Evolutionary conservation across 768 basidiomycete species (phyloP).

Genomic region (Russula olivacea): DNA sequence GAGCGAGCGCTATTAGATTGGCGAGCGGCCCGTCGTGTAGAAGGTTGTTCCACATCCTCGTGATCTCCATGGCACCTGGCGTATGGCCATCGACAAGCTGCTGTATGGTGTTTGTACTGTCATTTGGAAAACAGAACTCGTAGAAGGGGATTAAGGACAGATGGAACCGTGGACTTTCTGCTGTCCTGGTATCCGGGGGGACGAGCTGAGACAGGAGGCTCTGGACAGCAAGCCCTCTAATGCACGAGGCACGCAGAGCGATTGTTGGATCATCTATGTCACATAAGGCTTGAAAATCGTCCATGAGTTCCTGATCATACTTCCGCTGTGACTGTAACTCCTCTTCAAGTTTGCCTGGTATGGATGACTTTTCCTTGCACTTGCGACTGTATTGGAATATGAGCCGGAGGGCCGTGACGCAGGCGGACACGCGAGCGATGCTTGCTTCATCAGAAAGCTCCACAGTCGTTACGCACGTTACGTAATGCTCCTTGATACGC

Average conservation of each 20-base stretch:
- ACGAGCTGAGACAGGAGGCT: constrained; percentile 2
- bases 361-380: not conserved
- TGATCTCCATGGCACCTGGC: not conserved
- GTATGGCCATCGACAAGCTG: too few species aligned
- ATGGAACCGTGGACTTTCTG: not conserved
- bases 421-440: constrained; percentile 3
- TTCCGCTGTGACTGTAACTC: not conserved
- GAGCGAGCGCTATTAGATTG: constrained; percentile 1
- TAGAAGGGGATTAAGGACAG: not conserved
- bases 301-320: not conserved
- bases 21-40: constrained; percentile 8
- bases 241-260: constrained; percentile 8
- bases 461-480: constrained; percentile 4
- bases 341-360: not conserved
- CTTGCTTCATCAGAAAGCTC: constrained; percentile 11
- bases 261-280: not conserved
- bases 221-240: constrained; percentile 8
- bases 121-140: not conserved
- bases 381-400: constrained; percentile 5
- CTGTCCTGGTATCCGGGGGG: not conserved
- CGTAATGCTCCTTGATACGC: constrained; percentile 8
- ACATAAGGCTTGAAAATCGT: not conserved
- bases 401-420: constrained; percentile 3
- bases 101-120: not conserved
- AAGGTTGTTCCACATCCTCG: not conserved